Evolutionary conservation across 2,329 filamentous ascomycete genomes (phyloP), one percentile per base, ranked within the genome.

Genomic region (Cordyceps fumosorosea): DNA sequence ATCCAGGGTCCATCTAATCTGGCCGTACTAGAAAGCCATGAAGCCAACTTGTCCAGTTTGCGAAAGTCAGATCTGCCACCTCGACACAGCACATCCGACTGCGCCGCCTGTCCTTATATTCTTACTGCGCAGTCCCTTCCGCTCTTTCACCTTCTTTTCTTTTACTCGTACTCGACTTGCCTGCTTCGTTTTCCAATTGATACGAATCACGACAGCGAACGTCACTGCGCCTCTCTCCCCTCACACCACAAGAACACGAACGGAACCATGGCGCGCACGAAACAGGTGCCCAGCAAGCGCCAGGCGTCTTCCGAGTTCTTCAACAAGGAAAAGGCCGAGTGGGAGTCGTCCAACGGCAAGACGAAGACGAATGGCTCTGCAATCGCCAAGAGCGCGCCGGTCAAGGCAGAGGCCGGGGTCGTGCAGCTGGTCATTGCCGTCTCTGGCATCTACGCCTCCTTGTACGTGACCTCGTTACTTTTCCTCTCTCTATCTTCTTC

Each of bases 361-460:
- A 64, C 65, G 29, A 40, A 62, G 22, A 59, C 67, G 60, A 72
- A 72, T 59, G 71, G 70, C 58, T 68, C 65, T 4, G 50, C 67
- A 7, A 16, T 44, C 63, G 65, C 67, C 42, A 65, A 68, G 44
- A 62, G 66, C 54, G 66, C 68, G 22, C 69, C 71, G 44, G 65
- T 70, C 75, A 51, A 75, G 67, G 70, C 76, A 60, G 82, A 85
- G 32, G 82, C 88, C 10, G 89, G 90, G 5, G 73, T 91, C 34
- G 71, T 89, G 69, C 89, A 96, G 75, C 84, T 97, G 62, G 76
- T 93, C 55, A 84, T 96, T 65, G 93, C 93, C 66, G 91, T 97
- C n/a, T 87, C 87, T 7, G 95, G 95, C 64, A 99, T 99, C 69
- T 99, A 99, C 75, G 91, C 89, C 42, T 96, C 93, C 42, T 99